Evolutionary conservation across 179 eudicot genomes (phyloP), one percentile per base, ranked within the genome.

Genomic region (Sideroxylon spinosum): DNA sequence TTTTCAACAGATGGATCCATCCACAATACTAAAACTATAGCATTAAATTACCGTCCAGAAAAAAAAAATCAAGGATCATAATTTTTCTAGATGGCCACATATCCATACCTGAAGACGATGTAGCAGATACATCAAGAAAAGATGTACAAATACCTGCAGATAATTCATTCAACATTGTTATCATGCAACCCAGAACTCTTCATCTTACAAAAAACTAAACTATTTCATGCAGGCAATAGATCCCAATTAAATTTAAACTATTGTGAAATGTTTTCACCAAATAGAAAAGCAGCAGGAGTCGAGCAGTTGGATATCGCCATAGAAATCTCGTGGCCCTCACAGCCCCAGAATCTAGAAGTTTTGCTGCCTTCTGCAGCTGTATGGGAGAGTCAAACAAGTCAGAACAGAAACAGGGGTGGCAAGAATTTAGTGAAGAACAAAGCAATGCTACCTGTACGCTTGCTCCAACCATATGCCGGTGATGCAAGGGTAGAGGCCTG

Each of bases 261-360:
- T 28, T 12, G 57, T 23, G 29, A 65, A 74, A 3, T 73, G 53
- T 50, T 78, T 88, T 85, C 62, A 95, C 98, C 86, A 95, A 83
- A 82, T 93, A 94, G 80, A 81, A 95, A 46, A 95, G 84, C 82
- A 94, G 86, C 78, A 91, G 83, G 78, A 96, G 83, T 79, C 99
- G 94, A 79, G 97, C 99, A 64, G 86, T 88, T 60, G 99, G 99
- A 84, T 96, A 93, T 76, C 96, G 98, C 99, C 98, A 94, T 23
- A 96, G 91, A 82, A 92, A 88, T 85, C 93, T 90, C 9, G 98
- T 96, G 81, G 98, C 99, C 86, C 96, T 90, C 75, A 89, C 99
- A 71, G 99, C 99, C 82, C 99, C 99, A 48, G 91, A 81, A 84
- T 95, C 99, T 56, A 95, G 82, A 71, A 95, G 68, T 78, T 94